Evolutionary conservation across 2,329 filamentous ascomycete genomes (phyloP).

Genomic region (Colletotrichum gigasporum): DNA sequence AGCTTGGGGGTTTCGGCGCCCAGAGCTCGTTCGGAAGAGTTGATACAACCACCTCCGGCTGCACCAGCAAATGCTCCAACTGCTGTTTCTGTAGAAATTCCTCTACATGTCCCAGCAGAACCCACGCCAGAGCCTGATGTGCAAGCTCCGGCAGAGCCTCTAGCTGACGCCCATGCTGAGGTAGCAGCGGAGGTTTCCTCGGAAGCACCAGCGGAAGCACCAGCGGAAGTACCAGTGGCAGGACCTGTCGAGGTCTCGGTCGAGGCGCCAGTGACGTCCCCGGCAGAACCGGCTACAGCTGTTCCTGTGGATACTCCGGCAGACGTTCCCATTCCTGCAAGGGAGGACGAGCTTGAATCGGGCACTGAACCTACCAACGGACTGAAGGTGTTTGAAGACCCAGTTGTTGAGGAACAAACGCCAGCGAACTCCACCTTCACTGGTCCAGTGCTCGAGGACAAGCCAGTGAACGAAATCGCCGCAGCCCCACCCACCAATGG

Average conservation of each 20-base stretch:
- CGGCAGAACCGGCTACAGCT: background rate
- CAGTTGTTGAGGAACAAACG: constrained; percentile 60
- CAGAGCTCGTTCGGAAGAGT: constrained; percentile 40
- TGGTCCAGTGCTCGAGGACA: constrained; percentile 66
- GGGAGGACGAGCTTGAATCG: constrained; percentile 27
- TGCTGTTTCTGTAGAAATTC: constrained; percentile 11
- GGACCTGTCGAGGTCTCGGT: background rate
- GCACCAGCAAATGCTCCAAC: constrained; percentile 20
- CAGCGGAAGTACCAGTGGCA: constrained; percentile 9
- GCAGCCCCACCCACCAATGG: constrained; percentile 32
- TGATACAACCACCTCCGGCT: constrained; percentile 22
- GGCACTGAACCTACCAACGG: constrained; percentile 44
- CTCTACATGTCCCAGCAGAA: constrained; percentile 14
- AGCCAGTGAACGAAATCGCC: constrained; percentile 66
- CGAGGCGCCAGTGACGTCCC: background rate
- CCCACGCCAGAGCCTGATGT: constrained; percentile 20
- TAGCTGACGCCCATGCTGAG: constrained; percentile 33
- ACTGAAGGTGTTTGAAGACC: constrained; percentile 71
- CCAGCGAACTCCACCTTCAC: constrained; percentile 56
- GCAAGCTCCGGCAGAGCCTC: constrained; percentile 44
- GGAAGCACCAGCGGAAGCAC: constrained; percentile 17
- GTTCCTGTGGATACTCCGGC: background rate
- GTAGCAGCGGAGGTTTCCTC: too few relatives aligned
- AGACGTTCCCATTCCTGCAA: background rate
- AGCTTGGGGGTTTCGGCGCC: constrained; percentile 39